phyloP scores from a whole-genome alignment of 2,329 filamentous ascomycete species.

The Penicillium expansum region DNA sequence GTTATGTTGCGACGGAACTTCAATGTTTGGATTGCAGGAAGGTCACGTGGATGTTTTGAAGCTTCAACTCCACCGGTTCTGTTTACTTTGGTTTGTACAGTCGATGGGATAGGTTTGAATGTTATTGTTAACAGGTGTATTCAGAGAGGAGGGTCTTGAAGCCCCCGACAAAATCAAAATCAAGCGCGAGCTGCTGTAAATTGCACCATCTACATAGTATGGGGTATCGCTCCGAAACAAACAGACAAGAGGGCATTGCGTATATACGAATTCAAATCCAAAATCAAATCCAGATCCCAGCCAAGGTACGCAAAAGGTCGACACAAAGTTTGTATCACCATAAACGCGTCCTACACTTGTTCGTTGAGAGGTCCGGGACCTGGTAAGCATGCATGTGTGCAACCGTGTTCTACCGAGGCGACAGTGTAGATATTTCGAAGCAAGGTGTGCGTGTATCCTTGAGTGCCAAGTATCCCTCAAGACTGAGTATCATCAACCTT shows the following conservation, averaged over 20 bases:
- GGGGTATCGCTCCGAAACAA: conserved; percentile 8
- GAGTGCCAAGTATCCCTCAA: conserved; percentile 1
- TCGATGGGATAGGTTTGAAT: neutral
- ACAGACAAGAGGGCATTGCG: neutral
- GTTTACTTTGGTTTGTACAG: neutral
- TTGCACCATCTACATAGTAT: conserved; percentile 5
- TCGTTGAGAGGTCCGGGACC: neutral
- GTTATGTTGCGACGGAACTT: neutral
- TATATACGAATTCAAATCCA: neutral
- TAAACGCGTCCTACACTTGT: neutral
- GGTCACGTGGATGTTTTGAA: neutral
- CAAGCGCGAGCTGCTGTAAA: neutral
- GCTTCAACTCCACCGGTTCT: neutral
- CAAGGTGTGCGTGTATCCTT: neutral
- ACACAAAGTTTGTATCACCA: neutral
- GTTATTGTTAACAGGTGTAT: neutral
- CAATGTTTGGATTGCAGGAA: conserved; percentile 2
- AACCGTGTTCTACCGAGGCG: neutral
- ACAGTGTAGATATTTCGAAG: neutral
- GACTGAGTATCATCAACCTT: conserved; percentile 63
- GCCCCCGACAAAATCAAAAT: neutral
- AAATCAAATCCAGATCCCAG: neutral
- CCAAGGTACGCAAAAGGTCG: neutral
- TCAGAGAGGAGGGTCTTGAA: neutral
- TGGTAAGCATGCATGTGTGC: neutral